Evolutionary conservation across 441 rosid genomes (phyloP).

Genomic region (Lagerstroemia fauriei): DNA sequence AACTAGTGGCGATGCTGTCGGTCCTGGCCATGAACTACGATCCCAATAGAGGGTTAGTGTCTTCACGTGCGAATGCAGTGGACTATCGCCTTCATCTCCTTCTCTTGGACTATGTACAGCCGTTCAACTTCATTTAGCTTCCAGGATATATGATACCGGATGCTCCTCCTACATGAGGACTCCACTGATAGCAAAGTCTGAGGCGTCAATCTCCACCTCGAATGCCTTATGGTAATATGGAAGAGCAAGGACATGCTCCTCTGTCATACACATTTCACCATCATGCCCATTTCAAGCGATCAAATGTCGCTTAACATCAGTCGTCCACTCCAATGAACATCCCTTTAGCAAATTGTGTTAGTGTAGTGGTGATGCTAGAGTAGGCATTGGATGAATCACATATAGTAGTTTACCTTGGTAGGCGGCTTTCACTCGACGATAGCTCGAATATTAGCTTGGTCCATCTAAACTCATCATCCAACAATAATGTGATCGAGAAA

Average conservation of each 20-base stretch:
- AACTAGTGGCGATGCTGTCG: not conserved
- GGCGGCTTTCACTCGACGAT: not conserved
- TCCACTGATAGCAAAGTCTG: not conserved
- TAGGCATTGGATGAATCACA: not conserved
- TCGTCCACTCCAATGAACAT: not conserved
- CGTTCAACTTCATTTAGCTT: not conserved
- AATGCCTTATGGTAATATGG: not conserved
- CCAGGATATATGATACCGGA: not conserved
- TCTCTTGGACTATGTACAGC: constrained; percentile 1
- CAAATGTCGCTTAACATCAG: not conserved
- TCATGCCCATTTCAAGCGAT: not conserved
- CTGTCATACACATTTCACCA: not conserved
- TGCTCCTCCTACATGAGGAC: not conserved
- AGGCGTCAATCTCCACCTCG: not conserved
- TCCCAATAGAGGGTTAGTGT: not conserved
- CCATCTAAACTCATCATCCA: not conserved
- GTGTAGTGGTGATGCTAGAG: not conserved
- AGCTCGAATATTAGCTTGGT: not conserved
- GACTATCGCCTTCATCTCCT: not conserved
- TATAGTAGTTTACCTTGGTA: not conserved
- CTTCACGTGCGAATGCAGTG: not conserved
- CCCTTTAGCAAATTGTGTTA: not conserved
- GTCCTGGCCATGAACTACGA: not conserved
- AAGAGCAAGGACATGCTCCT: not conserved
- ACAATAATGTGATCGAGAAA: not conserved